Evolutionary conservation across 78 protist species (phyloP), one percentile per base, ranked within the genome.

Genomic region (Dictyostelium citrinum): DNA sequence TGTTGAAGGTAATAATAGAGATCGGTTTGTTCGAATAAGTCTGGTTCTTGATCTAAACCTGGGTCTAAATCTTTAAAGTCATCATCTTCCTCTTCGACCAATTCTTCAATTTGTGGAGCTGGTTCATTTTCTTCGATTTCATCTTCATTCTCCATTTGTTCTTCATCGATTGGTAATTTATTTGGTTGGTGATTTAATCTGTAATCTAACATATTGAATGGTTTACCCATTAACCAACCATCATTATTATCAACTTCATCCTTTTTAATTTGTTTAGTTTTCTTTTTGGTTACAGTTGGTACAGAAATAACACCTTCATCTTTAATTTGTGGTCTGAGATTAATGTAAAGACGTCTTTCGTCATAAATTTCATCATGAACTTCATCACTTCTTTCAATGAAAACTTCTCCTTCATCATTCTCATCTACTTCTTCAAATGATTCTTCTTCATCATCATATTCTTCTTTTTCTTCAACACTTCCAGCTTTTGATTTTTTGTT

Each of bases 151-250:
- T 35, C 72, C 8, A 0, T 1, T 45, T 20, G 35, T 3, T 3
- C 72, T 2, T 80, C 51, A 17, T 33, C 46, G 1, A 24, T 16
- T 60, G 76, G 64, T 22, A 76, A 20, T 41, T 33, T 49, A 43
- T 75, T 61, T 49, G 78, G 83, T 77, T 86, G 92, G 45, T 77
- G 68, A 31, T 49, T 17, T 11, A 76, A 8, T 35, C 92, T 33
- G 24, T 37, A 77, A 16, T 86, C 49, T 37, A 46, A 58, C 68
- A 86, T 35, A 86, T 86, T 77, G 35, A 86, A 86, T 74, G 92
- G 92, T 43, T 77, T 74, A 64, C 92, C 92, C 83, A 86, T 76
- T 41, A 86, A 77, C 92, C 92, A 86, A 7, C 31, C 51, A 77
- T 74, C 64, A 49, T 86, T 22, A 27, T 76, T 60, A 0, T 61